Percentiles rank a stretch among this genome's conserved stretches.
phyloP scores from a whole-genome alignment of 345 rosid genomes.

The Pistacia integerrima region DNA sequence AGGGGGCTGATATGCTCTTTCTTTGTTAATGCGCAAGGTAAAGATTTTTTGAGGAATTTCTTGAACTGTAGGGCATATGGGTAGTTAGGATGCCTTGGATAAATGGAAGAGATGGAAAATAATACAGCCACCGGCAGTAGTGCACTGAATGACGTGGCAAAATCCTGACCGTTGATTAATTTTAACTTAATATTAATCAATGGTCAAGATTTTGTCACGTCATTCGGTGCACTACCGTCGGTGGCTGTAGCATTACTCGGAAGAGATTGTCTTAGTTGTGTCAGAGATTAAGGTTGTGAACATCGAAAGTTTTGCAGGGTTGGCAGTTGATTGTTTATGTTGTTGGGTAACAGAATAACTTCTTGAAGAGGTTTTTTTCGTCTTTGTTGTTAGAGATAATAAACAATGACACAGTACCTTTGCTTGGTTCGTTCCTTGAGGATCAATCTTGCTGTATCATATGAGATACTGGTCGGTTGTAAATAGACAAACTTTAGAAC shows the following conservation, averaged over 20 bases:
- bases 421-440: neutral
- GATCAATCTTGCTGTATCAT: neutral
- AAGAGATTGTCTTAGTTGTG: neutral
- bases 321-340: neutral
- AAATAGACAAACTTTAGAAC: neutral
- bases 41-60: neutral
- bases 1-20: constrained; percentile 2
- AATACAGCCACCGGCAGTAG: too few species aligned
- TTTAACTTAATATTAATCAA: too few species aligned
- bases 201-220: too few species aligned
- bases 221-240: too few species aligned
- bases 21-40: neutral
- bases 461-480: neutral
- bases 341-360: neutral
- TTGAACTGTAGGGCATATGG: constrained; percentile 1
- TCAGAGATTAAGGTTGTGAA: neutral
- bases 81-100: neutral
- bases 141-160: too few species aligned
- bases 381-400: neutral
- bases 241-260: neutral
- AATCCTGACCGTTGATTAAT: too few species aligned
- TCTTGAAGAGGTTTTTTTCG: neutral
- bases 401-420: neutral
- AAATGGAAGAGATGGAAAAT: neutral
- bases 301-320: neutral